These are phyloP conservation scores for Sarcodon aspratus DNA, from an alignment of 768 basidiomycete genomes.

Conservation along the genomic window DNA sequence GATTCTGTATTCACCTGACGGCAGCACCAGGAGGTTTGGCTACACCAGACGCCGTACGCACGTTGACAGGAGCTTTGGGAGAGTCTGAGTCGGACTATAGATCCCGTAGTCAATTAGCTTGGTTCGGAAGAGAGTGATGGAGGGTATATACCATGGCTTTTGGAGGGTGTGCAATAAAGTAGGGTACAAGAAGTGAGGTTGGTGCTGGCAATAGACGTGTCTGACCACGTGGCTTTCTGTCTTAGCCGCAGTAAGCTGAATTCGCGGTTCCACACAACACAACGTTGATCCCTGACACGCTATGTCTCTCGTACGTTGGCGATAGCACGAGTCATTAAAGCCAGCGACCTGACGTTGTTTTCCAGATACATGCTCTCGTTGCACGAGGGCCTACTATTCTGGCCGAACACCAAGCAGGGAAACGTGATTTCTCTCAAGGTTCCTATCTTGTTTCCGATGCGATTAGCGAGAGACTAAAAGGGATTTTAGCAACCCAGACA, in stretches of 20 bases:
- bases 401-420: conserved; percentile 76
- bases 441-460: background rate
- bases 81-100: conserved; percentile 74
- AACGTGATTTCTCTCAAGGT: conserved; percentile 88
- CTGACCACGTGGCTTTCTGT: too few relatives aligned
- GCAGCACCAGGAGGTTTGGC: conserved; percentile 73
- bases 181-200: too few relatives aligned
- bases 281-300: background rate
- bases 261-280: background rate
- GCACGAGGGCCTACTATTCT: conserved; percentile 69
- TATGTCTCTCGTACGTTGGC: conserved; percentile 17
- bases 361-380: conserved; percentile 75
- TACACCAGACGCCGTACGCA: conserved; percentile 30
- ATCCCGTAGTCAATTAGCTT: background rate
- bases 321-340: background rate
- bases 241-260: too few relatives aligned
- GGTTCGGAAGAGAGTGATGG: background rate
- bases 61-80: conserved; percentile 29
- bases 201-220: too few relatives aligned
- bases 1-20: conserved; percentile 47
- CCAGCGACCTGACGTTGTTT: background rate
- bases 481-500: conserved; percentile 57
- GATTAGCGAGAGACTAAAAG: conserved; percentile 1
- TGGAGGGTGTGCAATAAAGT: too few relatives aligned
- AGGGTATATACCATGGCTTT: too few relatives aligned